phyloP scores from a whole-genome alignment of 2,329 filamentous ascomycete species.

The Arthrinium phaeospermum region DNA sequence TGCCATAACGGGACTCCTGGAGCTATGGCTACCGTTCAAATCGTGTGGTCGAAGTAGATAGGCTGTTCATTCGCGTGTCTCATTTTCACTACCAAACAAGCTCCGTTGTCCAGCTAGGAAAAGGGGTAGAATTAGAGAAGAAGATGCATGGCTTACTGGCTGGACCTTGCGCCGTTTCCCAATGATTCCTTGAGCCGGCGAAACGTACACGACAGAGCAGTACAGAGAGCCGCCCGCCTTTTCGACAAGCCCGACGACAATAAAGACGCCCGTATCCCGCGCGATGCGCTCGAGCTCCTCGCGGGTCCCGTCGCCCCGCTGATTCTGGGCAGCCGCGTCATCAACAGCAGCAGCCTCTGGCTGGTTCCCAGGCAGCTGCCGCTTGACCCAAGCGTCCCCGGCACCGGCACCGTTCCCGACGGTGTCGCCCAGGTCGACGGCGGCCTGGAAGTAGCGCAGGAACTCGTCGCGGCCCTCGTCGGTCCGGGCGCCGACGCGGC shows the following conservation, averaged over 20 bases:
- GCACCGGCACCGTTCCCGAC: constrained; percentile 66
- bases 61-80: background rate
- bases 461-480: constrained; percentile 82
- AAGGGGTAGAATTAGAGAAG: background rate
- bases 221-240: constrained; percentile 82
- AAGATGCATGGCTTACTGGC: constrained; percentile 63
- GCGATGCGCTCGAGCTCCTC: constrained; percentile 81
- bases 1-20: background rate
- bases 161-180: constrained; percentile 93
- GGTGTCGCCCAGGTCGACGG: constrained; percentile 85
- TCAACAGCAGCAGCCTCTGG: background rate
- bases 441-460: constrained; percentile 76
- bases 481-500: constrained; percentile 71
- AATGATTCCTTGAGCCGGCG: constrained; percentile 72
- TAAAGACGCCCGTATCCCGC: constrained; percentile 77
- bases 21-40: no score
- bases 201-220: constrained; percentile 82
- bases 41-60: background rate
- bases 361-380: constrained; percentile 53
- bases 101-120: background rate
- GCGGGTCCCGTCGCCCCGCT: constrained; percentile 75
- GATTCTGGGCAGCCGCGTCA: constrained; percentile 37
- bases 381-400: constrained; percentile 73
- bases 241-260: constrained; percentile 83
- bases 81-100: background rate